Evolutionary conservation across 73 alveolate genomes (phyloP).

Genomic region (Paramecium sonneborni): DNA sequence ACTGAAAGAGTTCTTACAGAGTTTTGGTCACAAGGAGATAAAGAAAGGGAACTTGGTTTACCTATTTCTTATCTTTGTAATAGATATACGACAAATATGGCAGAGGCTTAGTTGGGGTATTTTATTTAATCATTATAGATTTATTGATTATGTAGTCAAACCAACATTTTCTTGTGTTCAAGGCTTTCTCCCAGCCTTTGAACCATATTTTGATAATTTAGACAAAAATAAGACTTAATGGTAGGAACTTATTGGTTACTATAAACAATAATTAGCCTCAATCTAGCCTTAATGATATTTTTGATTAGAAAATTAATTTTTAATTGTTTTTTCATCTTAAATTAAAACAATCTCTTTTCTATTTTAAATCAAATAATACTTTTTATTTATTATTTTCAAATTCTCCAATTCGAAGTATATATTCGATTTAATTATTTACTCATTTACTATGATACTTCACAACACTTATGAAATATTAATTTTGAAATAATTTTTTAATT

Average conservation of each 20-base stretch:
- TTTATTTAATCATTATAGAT: neutral
- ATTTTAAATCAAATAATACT: too few species aligned
- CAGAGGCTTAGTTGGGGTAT: conserved; percentile 84
- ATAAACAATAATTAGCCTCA: conserved; percentile 10
- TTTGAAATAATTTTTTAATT: too few species aligned
- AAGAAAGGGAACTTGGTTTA: conserved; percentile 75
- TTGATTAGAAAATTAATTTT: too few species aligned
- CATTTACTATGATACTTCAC: too few species aligned
- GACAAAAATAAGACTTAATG: conserved; percentile 34
- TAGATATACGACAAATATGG: conserved; percentile 84
- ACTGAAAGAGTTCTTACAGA: conserved; percentile 69
- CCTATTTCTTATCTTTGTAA: conserved; percentile 85
- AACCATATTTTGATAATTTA: neutral
- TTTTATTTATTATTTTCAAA: too few species aligned
- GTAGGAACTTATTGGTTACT: conserved; percentile 13
- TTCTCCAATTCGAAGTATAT: too few species aligned
- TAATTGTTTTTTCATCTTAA: too few species aligned
- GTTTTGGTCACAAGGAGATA: conserved; percentile 82
- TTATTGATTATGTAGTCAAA: conserved; percentile 55
- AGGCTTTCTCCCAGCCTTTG: conserved; percentile 15
- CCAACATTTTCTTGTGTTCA: neutral
- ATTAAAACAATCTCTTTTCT: too few species aligned
- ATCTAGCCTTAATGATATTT: neutral
- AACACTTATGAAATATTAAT: too few species aligned
- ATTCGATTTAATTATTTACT: too few species aligned